These are phyloP conservation scores for Turritis glabra DNA, from an alignment of 345 rosid species.

Conservation along the genomic window DNA sequence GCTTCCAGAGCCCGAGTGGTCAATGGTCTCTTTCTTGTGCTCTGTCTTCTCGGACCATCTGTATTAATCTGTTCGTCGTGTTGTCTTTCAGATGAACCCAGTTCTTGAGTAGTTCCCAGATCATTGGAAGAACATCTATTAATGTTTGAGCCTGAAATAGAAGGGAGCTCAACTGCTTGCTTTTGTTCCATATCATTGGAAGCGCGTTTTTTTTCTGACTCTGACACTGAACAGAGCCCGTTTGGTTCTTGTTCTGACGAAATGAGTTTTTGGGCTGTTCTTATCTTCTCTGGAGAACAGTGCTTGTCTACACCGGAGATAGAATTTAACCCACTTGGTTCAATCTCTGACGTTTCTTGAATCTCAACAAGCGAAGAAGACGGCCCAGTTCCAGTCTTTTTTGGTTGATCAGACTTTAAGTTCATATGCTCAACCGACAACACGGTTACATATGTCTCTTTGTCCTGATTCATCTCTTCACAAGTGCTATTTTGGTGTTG, in stretches of 20 bases:
- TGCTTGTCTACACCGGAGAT: slow-evolving; percentile 9
- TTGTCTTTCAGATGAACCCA: slow-evolving; percentile 27
- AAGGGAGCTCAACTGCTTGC: slow-evolving; percentile 26
- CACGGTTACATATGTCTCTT: slow-evolving; percentile 32
- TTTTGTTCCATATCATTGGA: slow-evolving; percentile 19
- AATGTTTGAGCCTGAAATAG: slow-evolving; percentile 3
- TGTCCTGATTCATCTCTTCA: slow-evolving; percentile 28
- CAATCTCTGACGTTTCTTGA: slow-evolving; percentile 25
- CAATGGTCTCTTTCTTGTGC: slow-evolving; percentile 71
- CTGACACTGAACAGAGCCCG: slow-evolving; percentile 17
- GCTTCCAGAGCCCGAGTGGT: slow-evolving; percentile 72
- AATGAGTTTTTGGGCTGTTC: slow-evolving; percentile 21
- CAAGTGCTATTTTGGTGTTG: slow-evolving; percentile 15
- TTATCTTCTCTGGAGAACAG: slow-evolving; percentile 25
- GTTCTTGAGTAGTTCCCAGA: slow-evolving; percentile 18
- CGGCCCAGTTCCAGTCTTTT: slow-evolving; percentile 26
- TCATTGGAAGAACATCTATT: slow-evolving; percentile 15
- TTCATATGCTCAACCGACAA: slow-evolving; percentile 17
- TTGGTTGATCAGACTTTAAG: slow-evolving; percentile 30
- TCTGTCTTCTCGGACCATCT: slow-evolving; percentile 56
- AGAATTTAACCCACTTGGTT: slow-evolving; percentile 23
- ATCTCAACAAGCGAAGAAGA: slow-evolving; percentile 41
- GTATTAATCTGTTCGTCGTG: slow-evolving; percentile 17
- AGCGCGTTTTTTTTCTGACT: slow-evolving; percentile 16
- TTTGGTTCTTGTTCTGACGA: slow-evolving; percentile 34